Conservation (phyloP, 768 basidiomycete species). For the Sarcomyxa edulis region DNA sequence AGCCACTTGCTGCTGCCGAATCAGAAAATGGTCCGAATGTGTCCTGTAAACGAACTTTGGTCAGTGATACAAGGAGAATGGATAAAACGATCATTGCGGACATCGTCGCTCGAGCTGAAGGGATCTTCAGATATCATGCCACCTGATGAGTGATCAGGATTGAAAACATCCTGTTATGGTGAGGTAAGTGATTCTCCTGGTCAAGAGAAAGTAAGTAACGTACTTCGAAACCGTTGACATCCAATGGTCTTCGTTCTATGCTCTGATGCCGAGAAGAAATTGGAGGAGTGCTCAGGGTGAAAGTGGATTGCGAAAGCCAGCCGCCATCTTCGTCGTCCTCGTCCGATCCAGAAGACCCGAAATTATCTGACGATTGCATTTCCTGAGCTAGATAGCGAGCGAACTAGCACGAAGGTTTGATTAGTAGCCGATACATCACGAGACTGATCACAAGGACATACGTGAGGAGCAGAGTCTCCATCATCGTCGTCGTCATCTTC, state of each 20-base stretch:
- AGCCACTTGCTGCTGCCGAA: constrained; percentile 37
- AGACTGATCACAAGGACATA: no score
- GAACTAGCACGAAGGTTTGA: constrained; percentile 43
- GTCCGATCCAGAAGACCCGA: constrained; percentile 38
- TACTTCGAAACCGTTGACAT: constrained; percentile 49
- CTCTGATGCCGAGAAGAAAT: constrained; percentile 40
- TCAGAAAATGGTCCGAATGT: constrained; percentile 78
- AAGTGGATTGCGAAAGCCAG: constrained; percentile 78
- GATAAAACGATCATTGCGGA: constrained; percentile 19
- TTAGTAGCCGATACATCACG: constrained; percentile 3
- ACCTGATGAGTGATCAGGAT: constrained; percentile 26
- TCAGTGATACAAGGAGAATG: no score
- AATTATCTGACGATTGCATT: constrained; percentile 57
- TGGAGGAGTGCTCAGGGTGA: constrained; percentile 48
- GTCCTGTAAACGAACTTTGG: constrained; percentile 49
- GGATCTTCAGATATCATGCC: constrained; percentile 40
- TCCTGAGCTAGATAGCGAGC: constrained; percentile 75
- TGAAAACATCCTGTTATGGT: constrained; percentile 45
- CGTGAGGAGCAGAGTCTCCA: no score
- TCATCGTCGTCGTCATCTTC: no score
- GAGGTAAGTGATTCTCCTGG: background rate
- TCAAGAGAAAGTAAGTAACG: constrained; percentile 17
- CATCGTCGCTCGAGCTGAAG: constrained; percentile 51
- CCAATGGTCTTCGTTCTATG: constrained; percentile 38
- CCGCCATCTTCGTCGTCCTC: constrained; percentile 74